Percentiles rank a stretch among this genome's conserved stretches.
Evolutionary conservation across 2,329 filamentous ascomycete species (phyloP).

Genomic region (Fusarium albosuccineum): DNA sequence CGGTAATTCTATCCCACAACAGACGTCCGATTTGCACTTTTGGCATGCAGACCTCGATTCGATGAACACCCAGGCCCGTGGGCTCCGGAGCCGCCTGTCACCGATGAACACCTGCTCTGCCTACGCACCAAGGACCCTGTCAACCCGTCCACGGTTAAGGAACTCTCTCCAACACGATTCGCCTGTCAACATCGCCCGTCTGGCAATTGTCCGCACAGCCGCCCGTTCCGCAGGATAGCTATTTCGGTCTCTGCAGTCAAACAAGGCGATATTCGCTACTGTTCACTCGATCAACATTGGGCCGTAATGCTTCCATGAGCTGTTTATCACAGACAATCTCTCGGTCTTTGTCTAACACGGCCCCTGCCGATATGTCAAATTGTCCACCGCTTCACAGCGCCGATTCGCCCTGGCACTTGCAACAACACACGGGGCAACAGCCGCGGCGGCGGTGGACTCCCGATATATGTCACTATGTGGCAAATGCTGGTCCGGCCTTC

Average conservation of each 20-base stretch:
- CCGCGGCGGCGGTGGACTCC: slow-evolving; percentile 7
- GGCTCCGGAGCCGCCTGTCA: not conserved
- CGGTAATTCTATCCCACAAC: too few relatives aligned
- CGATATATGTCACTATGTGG: slow-evolving; percentile 21
- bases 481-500: slow-evolving; percentile 10
- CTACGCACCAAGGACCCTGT: not conserved
- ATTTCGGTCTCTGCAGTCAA: not conserved
- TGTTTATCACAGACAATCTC: slow-evolving; percentile 15
- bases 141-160: not conserved
- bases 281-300: not conserved
- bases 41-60: not conserved
- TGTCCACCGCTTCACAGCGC: not conserved
- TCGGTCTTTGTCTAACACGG: slow-evolving; percentile 26
- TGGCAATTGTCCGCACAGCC: slow-evolving; percentile 22
- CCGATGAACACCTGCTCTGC: not conserved
- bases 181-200: slow-evolving; percentile 1
- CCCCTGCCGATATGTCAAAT: slow-evolving; percentile 24
- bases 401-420: slow-evolving; percentile 13
- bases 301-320: slow-evolving; percentile 6
- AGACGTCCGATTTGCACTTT: not conserved
- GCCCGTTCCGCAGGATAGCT: slow-evolving; percentile 17
- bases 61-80: too few relatives aligned
- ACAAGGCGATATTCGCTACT: too few relatives aligned
- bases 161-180: too few relatives aligned
- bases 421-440: not conserved